Percentiles rank a stretch among this genome's conserved stretches.
phyloP scores from a whole-genome alignment of 2,329 filamentous ascomycete species.

The Anthostomella pinea region DNA sequence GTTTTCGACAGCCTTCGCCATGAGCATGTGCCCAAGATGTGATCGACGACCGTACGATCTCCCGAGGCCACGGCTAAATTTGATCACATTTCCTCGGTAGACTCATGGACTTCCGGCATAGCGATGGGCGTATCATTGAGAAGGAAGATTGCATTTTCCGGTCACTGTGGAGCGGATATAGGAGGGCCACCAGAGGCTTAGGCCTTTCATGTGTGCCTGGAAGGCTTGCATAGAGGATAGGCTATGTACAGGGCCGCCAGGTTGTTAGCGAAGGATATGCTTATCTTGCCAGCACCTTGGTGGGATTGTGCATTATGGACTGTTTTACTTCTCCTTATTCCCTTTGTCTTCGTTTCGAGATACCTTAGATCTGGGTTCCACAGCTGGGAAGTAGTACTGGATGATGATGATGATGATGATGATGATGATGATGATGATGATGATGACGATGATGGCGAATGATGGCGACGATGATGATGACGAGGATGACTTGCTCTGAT shows the following conservation, averaged over 20 bases:
- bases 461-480: conserved; percentile 15
- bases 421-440: conserved; percentile 15
- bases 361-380: conserved; percentile 24
- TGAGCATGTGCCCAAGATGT: too few species aligned
- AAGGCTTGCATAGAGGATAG: conserved; percentile 28
- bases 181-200: too few species aligned
- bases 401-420: conserved; percentile 16
- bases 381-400: conserved; percentile 11
- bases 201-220: conserved; percentile 12
- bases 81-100: background rate
- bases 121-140: conserved; percentile 7
- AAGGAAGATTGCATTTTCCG: too few species aligned
- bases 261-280: too few species aligned
- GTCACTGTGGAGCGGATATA: too few species aligned
- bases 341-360: conserved; percentile 15
- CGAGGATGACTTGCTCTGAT: too few species aligned
- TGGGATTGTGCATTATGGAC: too few species aligned
- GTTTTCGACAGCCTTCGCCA: too few species aligned
- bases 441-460: conserved; percentile 16
- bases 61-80: background rate
- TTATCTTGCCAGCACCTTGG: too few species aligned
- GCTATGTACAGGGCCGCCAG: too few species aligned
- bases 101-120: conserved; percentile 5
- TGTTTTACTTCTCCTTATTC: conserved; percentile 11
- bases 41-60: too few species aligned